Percentiles rank a stretch among this genome's conserved stretches.
Evolutionary conservation across 1,284 basidiomycete species (phyloP).

Genomic region (Ceratobasidium sp.): DNA sequence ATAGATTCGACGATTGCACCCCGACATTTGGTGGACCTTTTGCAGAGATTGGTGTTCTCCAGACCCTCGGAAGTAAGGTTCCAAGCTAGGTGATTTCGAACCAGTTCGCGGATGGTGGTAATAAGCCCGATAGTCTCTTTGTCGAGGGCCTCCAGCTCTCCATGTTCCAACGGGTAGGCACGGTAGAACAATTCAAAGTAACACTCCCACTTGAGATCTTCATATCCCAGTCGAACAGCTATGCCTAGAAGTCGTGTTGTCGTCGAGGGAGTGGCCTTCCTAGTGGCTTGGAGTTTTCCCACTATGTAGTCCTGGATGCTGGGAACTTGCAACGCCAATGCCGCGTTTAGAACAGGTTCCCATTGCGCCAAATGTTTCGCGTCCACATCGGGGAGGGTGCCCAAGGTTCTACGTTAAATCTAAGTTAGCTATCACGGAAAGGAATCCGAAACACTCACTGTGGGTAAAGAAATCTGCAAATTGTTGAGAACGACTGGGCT

Average conservation of each 20-base stretch:
- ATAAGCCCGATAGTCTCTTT: too few species aligned
- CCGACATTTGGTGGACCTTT: too few species aligned
- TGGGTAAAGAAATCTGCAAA: constrained; percentile 27
- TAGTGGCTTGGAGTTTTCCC: not conserved
- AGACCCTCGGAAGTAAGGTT: too few species aligned
- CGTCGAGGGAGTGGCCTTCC: not conserved
- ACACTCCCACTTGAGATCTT: not conserved
- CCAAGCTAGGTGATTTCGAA: too few species aligned
- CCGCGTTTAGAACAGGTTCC: constrained; percentile 20
- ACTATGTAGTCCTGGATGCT: not conserved
- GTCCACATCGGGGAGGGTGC: not conserved
- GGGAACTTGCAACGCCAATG: constrained; percentile 6
- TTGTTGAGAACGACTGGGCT: not conserved
- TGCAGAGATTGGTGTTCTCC: too few species aligned
- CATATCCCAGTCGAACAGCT: not conserved
- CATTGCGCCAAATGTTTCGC: not conserved
- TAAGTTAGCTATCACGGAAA: not conserved
- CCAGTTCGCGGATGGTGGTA: too few species aligned
- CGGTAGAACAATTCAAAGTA: too few species aligned
- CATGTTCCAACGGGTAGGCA: too few species aligned
- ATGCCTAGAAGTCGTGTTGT: not conserved
- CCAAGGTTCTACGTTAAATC: not conserved
- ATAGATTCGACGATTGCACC: too few species aligned
- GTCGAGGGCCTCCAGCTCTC: too few species aligned
- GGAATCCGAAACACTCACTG: not conserved